Evolutionary conservation across 441 rosid genomes (phyloP).

Genomic region (Populus hybrid): DNA sequence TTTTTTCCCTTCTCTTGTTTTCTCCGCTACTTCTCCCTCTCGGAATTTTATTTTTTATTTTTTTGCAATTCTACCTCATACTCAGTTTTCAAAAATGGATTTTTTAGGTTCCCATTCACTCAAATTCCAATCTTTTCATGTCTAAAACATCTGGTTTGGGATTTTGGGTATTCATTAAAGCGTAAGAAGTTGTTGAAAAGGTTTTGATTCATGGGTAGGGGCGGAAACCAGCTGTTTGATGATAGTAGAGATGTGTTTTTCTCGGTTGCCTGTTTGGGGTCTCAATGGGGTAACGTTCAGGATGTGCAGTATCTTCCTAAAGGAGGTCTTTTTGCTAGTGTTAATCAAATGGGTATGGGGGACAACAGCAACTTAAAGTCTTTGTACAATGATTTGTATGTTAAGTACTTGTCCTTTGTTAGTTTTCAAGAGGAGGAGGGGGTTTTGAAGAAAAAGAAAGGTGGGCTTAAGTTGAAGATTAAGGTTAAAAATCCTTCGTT

Average conservation of each 20-base stretch:
- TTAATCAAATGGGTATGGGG: conserved; percentile 69
- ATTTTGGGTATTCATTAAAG: conserved; percentile 5
- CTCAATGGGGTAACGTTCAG: conserved; percentile 35
- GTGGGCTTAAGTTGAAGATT: conserved; percentile 56
- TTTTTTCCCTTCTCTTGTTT: not conserved
- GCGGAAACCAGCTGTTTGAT: conserved; percentile 52
- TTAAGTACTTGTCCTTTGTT: conserved; percentile 48
- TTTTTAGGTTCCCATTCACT: conserved; percentile 19
- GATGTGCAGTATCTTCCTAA: conserved; percentile 27
- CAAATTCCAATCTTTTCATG: conserved; percentile 26
- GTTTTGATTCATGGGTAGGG: conserved; percentile 47
- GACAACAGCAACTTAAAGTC: conserved; percentile 36
- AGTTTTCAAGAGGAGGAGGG: conserved; percentile 45
- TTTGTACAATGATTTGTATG: conserved; percentile 47
- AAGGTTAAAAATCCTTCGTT: conserved; percentile 73
- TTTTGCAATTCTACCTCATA: not conserved
- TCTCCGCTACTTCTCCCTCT: conserved; percentile 17
- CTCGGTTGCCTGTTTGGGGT: conserved; percentile 54
- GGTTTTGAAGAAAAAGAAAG: conserved; percentile 35
- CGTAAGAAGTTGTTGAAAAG: not conserved
- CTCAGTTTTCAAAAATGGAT: conserved; percentile 15
- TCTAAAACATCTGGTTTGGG: not conserved
- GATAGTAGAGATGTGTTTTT: conserved; percentile 48
- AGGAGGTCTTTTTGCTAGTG: conserved; percentile 75
- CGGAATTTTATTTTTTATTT: conserved; percentile 9